Base-by-base conservation (phyloP, 331 rosid species). In the Rhamnella rubrinervis region DNA sequence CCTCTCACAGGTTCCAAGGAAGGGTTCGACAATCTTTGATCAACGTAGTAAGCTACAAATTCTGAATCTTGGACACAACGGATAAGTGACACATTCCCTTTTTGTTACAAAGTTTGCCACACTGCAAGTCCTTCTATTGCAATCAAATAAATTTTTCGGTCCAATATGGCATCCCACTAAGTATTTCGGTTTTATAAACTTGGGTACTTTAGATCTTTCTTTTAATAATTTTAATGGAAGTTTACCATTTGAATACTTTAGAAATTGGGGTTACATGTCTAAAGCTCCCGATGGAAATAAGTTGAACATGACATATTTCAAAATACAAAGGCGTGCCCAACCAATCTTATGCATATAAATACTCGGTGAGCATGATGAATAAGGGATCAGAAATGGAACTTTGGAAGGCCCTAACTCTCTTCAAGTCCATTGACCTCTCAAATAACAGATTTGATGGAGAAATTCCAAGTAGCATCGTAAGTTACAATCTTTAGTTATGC, bases 381-480 rank as follows among this genome's bases (percentile, higher is more conserved):
- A 52, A 52, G 57, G 57, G 57, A 5, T 15, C 7, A 19, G 18
- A 52, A 4, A 52, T 52, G 57, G 6, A 52, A 52, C 1, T 52
- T 17, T 7, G 8, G 57, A 13, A 2, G 21, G 6, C 21, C 25
- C 8, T 15, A 52, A 15, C 57, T 6, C 8, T 16, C 5, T 18
- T 52, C 6, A 52, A 19, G 6, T 14, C 23, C 67, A 40, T 64
- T 44, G 68, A 64, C 41, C 21, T 64, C 12, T 64, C 68, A 6
- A 64, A 25, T 16, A 64, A 62, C 7, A 61, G 20, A 35, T 38
- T 62, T 40, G 8, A 8, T 3, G 73, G 79, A 8, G 39, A 67
- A 61, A 61, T 68, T 10, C 79, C 79, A 4, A 6, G 13, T 4
- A 25, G 14, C 18, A 13, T 53, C 3, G 18, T 1, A 5, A 40